A percentile compares a stretch with the other conserved stretches of the same genome.
phyloP scores from a whole-genome alignment of 2,329 filamentous ascomycete species.

The Colletotrichum truncatum region DNA sequence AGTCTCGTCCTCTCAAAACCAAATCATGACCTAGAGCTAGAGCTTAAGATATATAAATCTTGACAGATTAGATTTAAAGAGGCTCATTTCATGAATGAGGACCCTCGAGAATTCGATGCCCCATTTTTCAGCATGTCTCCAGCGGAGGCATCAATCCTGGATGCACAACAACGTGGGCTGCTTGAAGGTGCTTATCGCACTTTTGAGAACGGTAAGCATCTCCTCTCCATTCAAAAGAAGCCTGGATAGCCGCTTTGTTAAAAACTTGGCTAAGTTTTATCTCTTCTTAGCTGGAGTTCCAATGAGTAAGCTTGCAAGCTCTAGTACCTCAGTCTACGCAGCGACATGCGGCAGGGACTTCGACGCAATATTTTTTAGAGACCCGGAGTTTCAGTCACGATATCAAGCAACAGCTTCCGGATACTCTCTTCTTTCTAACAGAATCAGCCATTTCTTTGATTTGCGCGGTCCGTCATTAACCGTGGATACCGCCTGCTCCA shows the following conservation, averaged over 20 bases:
- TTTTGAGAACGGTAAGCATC: conserved; percentile 58
- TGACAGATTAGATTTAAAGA: background rate
- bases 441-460: conserved; percentile 64
- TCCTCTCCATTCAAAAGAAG: background rate
- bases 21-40: too few relatives aligned
- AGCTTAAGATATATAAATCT: background rate
- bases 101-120: conserved; percentile 10
- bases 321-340: conserved; percentile 56
- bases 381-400: conserved; percentile 39
- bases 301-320: conserved; percentile 51
- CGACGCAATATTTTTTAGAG: conserved; percentile 41
- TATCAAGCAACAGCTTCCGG: conserved; percentile 41
- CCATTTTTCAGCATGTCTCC: conserved; percentile 21
- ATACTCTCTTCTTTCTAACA: conserved; percentile 59
- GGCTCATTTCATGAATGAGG: conserved; percentile 14
- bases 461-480: conserved; percentile 64
- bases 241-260: too few relatives aligned
- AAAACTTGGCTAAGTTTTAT: too few relatives aligned
- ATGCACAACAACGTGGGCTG: conserved; percentile 60
- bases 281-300: conserved; percentile 49
- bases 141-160: conserved; percentile 39
- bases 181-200: conserved; percentile 60
- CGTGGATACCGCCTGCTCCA: conserved; percentile 68
- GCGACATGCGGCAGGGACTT: conserved; percentile 57
- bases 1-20: too few relatives aligned